Conservation (phyloP, 2,329 filamentous ascomycete genomes). For the Calonectria montana region DNA sequence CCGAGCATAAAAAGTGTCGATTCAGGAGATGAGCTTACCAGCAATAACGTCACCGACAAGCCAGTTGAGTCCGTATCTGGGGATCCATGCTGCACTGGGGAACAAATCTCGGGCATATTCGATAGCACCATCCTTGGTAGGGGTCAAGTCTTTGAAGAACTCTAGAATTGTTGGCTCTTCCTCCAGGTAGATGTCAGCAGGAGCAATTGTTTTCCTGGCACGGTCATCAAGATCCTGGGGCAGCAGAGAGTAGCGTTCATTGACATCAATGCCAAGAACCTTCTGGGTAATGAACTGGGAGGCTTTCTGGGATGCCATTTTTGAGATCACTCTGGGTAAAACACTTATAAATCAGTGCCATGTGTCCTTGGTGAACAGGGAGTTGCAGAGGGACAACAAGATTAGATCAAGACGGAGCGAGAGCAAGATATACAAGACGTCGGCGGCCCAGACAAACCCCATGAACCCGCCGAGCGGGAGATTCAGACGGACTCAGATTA, state of each 20-base stretch:
- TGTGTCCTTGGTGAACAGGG: neutral
- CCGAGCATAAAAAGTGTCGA: neutral
- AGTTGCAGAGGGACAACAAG: neutral
- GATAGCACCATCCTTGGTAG: slow-evolving; percentile 56
- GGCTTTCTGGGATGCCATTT: slow-evolving; percentile 25
- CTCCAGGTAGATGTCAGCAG: slow-evolving; percentile 62
- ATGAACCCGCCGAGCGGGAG: slow-evolving; percentile 21
- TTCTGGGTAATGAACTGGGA: slow-evolving; percentile 40
- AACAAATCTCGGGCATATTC: slow-evolving; percentile 67
- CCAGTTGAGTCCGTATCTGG: slow-evolving; percentile 79
- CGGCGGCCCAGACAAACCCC: slow-evolving; percentile 19
- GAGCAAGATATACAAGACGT: slow-evolving; percentile 28
- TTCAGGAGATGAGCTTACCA: slow-evolving; percentile 55
- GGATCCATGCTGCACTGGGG: slow-evolving; percentile 77
- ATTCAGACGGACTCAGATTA: slow-evolving; percentile 8
- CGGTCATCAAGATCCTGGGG: slow-evolving; percentile 41
- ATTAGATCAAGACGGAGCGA: slow-evolving; percentile 2
- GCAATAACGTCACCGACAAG: slow-evolving; percentile 79
- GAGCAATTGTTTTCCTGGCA: slow-evolving; percentile 39
- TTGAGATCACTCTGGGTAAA: neutral
- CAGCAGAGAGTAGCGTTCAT: slow-evolving; percentile 41
- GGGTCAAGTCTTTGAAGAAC: slow-evolving; percentile 68
- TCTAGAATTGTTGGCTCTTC: slow-evolving; percentile 74
- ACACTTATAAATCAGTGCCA: neutral
- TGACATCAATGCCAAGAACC: slow-evolving; percentile 47